These are phyloP conservation scores for Corymbia maculata DNA, from an alignment of 345 rosid species.

Conservation along the genomic window DNA sequence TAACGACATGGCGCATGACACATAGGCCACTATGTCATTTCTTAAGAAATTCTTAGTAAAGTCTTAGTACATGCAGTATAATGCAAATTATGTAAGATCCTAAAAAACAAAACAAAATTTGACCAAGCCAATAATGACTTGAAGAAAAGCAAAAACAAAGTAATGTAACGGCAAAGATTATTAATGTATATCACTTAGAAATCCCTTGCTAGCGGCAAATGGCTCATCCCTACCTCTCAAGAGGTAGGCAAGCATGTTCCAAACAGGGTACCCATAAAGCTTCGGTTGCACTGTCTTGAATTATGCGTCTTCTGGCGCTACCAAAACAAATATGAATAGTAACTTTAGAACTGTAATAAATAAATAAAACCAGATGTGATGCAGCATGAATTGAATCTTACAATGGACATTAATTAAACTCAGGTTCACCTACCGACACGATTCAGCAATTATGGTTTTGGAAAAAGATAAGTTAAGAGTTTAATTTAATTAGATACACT, in stretches of 20 bases:
- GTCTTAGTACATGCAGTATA: too few relatives aligned
- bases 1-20: not conserved
- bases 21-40: too few relatives aligned
- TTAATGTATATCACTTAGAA: not conserved
- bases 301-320: conserved; percentile 22
- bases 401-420: not conserved
- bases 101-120: not conserved
- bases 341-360: not conserved
- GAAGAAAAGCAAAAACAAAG: not conserved
- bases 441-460: not conserved
- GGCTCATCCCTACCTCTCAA: conserved; percentile 23
- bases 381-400: not conserved
- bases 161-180: not conserved
- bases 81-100: not conserved
- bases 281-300: conserved; percentile 25
- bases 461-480: not conserved
- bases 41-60: too few relatives aligned
- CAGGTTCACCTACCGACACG: not conserved
- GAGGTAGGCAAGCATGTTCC: conserved; percentile 54
- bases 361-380: not conserved
- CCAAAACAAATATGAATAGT: conserved; percentile 20
- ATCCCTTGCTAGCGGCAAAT: not conserved
- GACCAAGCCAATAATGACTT: not conserved
- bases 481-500: not conserved
- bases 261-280: conserved; percentile 22